These are phyloP conservation scores for Aspergillus sp. DNA, from an alignment of 2,329 filamentous ascomycete species.

Conservation along the genomic window DNA sequence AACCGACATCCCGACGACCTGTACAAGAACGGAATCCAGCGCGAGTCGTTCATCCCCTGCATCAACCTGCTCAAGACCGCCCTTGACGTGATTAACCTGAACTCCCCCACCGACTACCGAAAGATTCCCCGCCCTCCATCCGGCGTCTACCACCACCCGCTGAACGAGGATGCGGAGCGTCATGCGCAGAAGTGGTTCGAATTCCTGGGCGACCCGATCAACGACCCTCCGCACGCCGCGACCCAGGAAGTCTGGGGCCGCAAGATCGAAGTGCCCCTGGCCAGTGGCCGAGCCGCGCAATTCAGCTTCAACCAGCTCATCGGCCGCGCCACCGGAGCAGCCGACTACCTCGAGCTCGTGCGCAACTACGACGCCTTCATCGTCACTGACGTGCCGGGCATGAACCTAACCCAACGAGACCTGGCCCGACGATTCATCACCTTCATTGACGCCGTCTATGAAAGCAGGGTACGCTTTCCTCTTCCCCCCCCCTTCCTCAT, in stretches of 20 bases:
- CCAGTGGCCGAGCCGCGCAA: conserved; percentile 82
- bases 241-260: conserved; percentile 89
- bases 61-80: conserved; percentile 86
- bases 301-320: conserved; percentile 95
- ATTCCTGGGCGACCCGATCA: conserved; percentile 81
- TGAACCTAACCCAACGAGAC: conserved; percentile 84
- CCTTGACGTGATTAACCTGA: conserved; percentile 87
- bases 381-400: conserved; percentile 85
- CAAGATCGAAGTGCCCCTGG: conserved; percentile 80
- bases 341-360: conserved; percentile 91
- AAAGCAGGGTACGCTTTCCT: conserved; percentile 54
- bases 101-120: conserved; percentile 94
- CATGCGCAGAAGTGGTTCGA: conserved; percentile 96
- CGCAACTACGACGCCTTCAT: conserved; percentile 90
- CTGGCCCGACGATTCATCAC: conserved; percentile 92
- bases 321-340: conserved; percentile 81
- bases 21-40: conserved; percentile 97
- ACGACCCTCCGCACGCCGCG: conserved; percentile 72
- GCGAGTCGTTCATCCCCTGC: conserved; percentile 90
- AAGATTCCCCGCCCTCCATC: conserved; percentile 92
- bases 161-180: conserved; percentile 71
- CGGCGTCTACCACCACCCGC: conserved; percentile 87
- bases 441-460: conserved; percentile 95
- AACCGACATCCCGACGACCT: conserved; percentile 96
- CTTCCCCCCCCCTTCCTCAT: background rate